These are phyloP conservation scores for Chalciporus sp. DNA, from an alignment of 1,284 basidiomycete species.

Conservation along the genomic window DNA sequence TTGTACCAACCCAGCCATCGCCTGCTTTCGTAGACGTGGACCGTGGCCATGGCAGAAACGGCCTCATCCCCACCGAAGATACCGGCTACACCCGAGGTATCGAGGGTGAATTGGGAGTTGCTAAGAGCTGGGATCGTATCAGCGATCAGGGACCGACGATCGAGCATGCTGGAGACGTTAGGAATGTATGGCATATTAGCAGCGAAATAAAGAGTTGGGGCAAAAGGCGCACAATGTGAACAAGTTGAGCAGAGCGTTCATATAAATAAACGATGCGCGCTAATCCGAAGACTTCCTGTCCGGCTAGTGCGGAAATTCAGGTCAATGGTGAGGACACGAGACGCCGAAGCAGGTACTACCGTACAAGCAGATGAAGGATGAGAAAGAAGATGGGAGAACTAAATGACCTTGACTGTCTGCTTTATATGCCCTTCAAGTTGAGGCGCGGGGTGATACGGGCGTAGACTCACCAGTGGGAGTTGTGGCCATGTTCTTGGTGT, in stretches of 20 bases:
- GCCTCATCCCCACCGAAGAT: slow-evolving; percentile 31
- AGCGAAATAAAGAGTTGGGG: not conserved
- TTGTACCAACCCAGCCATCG: slow-evolving; percentile 35
- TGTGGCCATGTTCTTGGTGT: too few relatives aligned
- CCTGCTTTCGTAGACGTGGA: slow-evolving; percentile 23
- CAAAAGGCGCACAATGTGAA: not conserved
- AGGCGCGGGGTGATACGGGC: not conserved
- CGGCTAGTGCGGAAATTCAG: not conserved
- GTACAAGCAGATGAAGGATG: not conserved
- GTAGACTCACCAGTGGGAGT: not conserved
- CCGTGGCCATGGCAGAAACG: slow-evolving; percentile 25
- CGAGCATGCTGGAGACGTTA: not conserved
- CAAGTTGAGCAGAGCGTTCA: slow-evolving; percentile 15
- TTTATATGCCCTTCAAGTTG: not conserved
- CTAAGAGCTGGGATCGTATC: not conserved
- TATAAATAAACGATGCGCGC: not conserved
- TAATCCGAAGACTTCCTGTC: not conserved
- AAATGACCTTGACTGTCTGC: not conserved
- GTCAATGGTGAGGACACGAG: not conserved
- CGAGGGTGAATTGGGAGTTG: slow-evolving; percentile 9
- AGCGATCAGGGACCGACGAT: not conserved
- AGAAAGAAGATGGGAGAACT: not conserved
- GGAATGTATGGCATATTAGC: not conserved
- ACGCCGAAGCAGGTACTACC: too few relatives aligned
- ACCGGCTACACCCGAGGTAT: slow-evolving; percentile 9